Conservation (phyloP, 768 basidiomycete species). For the Calocybe indica region DNA sequence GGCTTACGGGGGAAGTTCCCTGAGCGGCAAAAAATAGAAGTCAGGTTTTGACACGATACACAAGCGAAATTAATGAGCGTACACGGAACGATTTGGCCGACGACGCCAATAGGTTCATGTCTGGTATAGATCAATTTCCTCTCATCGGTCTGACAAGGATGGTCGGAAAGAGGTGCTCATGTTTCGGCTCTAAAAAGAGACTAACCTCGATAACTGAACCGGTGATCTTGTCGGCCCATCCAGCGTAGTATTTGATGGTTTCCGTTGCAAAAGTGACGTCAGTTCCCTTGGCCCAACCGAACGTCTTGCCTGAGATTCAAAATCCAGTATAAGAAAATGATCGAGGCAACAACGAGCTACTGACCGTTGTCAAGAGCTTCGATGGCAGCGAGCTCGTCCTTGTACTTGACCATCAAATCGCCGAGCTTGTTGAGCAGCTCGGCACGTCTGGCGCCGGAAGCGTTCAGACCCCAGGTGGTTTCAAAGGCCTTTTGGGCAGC, state of each 20-base stretch:
- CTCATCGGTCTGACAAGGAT: conserved; percentile 26
- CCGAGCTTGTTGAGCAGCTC: conserved; percentile 43
- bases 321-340: neutral
- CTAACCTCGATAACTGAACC: conserved; percentile 43
- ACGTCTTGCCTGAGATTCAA: conserved; percentile 30
- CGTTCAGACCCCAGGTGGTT: conserved; percentile 43
- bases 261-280: conserved; percentile 25
- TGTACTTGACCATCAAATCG: conserved; percentile 42
- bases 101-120: conserved; percentile 55
- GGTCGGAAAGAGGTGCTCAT: neutral
- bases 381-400: conserved; percentile 40
- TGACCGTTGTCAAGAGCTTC: conserved; percentile 44
- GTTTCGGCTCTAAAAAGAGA: neutral
- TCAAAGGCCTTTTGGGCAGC: conserved; percentile 43
- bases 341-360: neutral
- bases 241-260: conserved; percentile 48
- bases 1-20: conserved; percentile 60
- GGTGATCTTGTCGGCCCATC: conserved; percentile 53
- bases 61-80: neutral
- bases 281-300: conserved; percentile 12
- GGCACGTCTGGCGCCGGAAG: conserved; percentile 31
- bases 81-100: conserved; percentile 26
- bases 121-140: conserved; percentile 53
- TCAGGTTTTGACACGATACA: neutral
- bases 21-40: conserved; percentile 20